Conservation (phyloP, 805 yeast species). For the Candida qinlingensis region DNA sequence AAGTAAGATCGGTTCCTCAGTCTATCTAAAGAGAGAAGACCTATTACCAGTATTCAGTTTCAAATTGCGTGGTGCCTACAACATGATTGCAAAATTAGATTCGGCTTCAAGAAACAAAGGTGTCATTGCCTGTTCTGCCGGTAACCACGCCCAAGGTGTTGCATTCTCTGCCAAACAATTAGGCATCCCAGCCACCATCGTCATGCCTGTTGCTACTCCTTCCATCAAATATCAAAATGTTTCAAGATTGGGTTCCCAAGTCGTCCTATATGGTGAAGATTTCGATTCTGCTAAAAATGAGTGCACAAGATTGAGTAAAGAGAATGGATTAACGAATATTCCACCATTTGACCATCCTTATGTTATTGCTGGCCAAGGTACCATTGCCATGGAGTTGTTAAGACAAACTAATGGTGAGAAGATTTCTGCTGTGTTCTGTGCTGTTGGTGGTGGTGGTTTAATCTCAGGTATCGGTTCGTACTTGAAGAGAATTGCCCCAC, state of each 20-base stretch:
- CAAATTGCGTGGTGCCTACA: slow-evolving; percentile 96
- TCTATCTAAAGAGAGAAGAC: slow-evolving; percentile 86
- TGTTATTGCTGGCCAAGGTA: slow-evolving; percentile 98
- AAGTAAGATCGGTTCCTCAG: slow-evolving; percentile 67
- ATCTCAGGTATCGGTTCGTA: slow-evolving; percentile 89
- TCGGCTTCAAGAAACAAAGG: slow-evolving; percentile 61
- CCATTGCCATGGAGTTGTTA: slow-evolving; percentile 88
- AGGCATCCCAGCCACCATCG: slow-evolving; percentile 91
- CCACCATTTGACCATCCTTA: slow-evolving; percentile 99
- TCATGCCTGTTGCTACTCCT: slow-evolving; percentile 97
- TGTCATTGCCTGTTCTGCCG: slow-evolving; percentile 97
- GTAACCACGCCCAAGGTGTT: slow-evolving; percentile 99
- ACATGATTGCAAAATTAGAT: slow-evolving; percentile 87
- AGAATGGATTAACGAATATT: slow-evolving; percentile 75
- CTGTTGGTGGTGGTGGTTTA: slow-evolving; percentile 97
- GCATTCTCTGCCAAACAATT: slow-evolving; percentile 85
- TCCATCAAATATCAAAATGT: slow-evolving; percentile 91
- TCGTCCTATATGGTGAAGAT: slow-evolving; percentile 88
- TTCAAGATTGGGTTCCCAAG: slow-evolving; percentile 87
- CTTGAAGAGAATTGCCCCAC: slow-evolving; percentile 95
- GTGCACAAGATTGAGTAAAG: slow-evolving; percentile 64
- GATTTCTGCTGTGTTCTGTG: slow-evolving; percentile 81
- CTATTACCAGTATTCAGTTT: slow-evolving; percentile 91
- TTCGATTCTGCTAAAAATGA: slow-evolving; percentile 94
- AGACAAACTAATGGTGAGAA: slow-evolving; percentile 78